Base-by-base conservation (phyloP, 805 yeast genomes). In the Ogataea populi-albae region DNA sequence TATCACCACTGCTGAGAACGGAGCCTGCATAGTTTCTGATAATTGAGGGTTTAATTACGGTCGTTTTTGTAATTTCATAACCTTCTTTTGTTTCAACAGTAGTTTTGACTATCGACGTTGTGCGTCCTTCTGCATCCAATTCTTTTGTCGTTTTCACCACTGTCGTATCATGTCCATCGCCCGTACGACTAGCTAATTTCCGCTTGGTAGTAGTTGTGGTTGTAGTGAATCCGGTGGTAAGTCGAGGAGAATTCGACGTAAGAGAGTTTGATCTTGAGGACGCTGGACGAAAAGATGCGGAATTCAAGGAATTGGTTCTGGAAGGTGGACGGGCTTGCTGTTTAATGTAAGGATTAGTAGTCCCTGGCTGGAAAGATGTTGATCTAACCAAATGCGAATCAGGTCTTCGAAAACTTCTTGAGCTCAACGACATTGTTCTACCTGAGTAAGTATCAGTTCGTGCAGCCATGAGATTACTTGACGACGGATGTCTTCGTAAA, bases 91-190 rank as follows among this genome's bases (percentile, higher is more conserved):
- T 64, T 43, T 73, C 67, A 18, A 76, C 63, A 0, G 78, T 74
- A 26, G 72, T 72, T 26, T 69, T 73, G 3, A 80, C 75, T 27
- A 77, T 72, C 3, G 80, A 74, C 37, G 61, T 66, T 0, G 81
- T 75, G 26, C 79, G 64, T 0, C 82, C 82, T 25, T 57, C 61
- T 5, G 63, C 56, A 38, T 73, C 80, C 37, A 62, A 62, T 18
- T 73, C 73, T 44, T 67, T 71, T 8, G 77, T 72, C 1, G 79
- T 73, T 40, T 68, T 69, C 8, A 72, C 66, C 6, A 73, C 65
- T 8, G 56, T 57, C 2, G 60, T 54, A n/a, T 43, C 45, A 10
- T 33, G 19, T 10, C 32, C 28, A 6, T 28, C 37, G 18, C 41
- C 45, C 3, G 52, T 43, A 5, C 50, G 37, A 3, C 47, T 37